These are phyloP conservation scores for Pythium chondricola DNA, from an alignment of 352 stramenopile species.

Conservation along the genomic window DNA sequence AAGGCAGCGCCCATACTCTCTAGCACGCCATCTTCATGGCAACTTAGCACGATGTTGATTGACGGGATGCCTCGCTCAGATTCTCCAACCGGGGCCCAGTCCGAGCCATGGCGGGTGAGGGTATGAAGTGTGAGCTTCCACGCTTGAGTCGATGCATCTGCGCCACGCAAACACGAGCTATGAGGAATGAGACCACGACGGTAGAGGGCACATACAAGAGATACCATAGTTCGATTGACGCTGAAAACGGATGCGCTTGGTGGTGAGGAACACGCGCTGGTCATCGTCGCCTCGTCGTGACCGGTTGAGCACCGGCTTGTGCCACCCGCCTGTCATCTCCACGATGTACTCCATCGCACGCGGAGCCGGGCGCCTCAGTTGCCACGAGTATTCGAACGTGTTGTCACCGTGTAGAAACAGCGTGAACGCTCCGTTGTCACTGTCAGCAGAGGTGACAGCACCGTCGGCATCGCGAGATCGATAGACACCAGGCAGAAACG, in stretches of 20 bases:
- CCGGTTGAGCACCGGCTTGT: constrained; percentile 73
- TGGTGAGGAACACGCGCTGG: constrained; percentile 60
- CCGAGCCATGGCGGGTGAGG: constrained; percentile 61
- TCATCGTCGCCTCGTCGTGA: constrained; percentile 63
- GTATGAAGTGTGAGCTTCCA: constrained; percentile 72
- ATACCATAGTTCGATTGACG: constrained; percentile 69
- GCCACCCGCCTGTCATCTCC: constrained; percentile 59
- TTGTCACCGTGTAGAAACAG: constrained; percentile 75
- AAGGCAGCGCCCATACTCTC: constrained; percentile 46
- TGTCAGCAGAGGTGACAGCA: neutral
- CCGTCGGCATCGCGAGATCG: constrained; percentile 8
- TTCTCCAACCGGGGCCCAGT: constrained; percentile 61
- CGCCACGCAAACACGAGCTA: neutral
- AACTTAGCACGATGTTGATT: constrained; percentile 59
- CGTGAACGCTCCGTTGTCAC: neutral
- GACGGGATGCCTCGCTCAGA: constrained; percentile 60
- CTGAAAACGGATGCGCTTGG: constrained; percentile 56
- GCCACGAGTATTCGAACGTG: constrained; percentile 77
- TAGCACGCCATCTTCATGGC: constrained; percentile 25
- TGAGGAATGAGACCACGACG: neutral
- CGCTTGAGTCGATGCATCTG: constrained; percentile 41
- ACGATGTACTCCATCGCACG: constrained; percentile 69
- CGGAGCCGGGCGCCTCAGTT: constrained; percentile 35
- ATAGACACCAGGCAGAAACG: constrained; percentile 66
- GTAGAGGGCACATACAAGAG: too few relatives aligned